Conservation (phyloP, 495 filamentous ascomycete species). For the Annulohypoxylon stygium region DNA sequence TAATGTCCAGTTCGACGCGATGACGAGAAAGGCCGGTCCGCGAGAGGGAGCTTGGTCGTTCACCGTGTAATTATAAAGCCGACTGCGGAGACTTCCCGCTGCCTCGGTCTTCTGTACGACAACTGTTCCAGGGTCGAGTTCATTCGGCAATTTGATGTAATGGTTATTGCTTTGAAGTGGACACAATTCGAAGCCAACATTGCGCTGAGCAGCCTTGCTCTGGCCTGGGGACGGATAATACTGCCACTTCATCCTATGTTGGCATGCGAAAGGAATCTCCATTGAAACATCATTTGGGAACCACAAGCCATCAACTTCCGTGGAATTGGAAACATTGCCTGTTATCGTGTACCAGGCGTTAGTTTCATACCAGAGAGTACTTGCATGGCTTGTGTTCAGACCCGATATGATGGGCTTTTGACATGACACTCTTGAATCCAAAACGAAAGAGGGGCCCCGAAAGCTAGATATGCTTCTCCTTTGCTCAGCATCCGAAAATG, state of each 20-base stretch:
- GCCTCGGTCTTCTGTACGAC: background rate
- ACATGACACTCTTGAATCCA: conserved; percentile 5
- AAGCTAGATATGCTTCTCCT: background rate
- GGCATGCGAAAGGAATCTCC: background rate
- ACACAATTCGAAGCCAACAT: background rate
- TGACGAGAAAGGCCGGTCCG: background rate
- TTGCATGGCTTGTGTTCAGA: background rate
- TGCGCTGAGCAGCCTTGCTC: background rate
- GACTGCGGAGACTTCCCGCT: background rate
- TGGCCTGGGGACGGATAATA: background rate
- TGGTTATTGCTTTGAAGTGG: background rate
- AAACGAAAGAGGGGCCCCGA: background rate
- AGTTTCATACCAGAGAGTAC: background rate
- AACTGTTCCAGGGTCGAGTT: background rate
- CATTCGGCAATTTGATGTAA: background rate
- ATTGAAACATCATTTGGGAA: background rate
- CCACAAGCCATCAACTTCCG: background rate
- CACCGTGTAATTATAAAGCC: background rate
- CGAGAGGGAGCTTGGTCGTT: background rate
- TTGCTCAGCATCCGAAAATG: background rate
- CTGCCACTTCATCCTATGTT: background rate
- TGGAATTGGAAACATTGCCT: background rate
- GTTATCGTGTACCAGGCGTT: background rate
- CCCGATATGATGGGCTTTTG: conserved; percentile 2
- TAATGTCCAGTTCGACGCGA: conserved; percentile 5